Evolutionary conservation across 768 basidiomycete species (phyloP), one percentile per base, ranked within the genome.

Genomic region (Dictyophora rubrovolvata): DNA sequence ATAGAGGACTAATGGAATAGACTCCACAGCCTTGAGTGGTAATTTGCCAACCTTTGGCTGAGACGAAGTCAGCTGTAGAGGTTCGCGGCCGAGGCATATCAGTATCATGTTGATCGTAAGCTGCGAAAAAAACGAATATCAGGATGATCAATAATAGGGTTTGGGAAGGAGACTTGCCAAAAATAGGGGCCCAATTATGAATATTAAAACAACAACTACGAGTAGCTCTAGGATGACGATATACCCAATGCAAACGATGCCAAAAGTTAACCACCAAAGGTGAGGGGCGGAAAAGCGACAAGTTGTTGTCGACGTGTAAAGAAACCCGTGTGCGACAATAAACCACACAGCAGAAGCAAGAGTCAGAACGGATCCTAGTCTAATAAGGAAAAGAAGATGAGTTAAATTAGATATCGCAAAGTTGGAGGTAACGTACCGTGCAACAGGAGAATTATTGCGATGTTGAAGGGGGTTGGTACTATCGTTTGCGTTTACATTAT

Each of bases 241-340:
- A 66, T 92, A 93, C 74, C 87, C 83, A 47, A 87, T 81, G 70
- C 86, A 84, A 14, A 92, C 72, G 64, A 92, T 84, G 36, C 81
- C 85, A 68, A 93, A 90, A 20, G 80, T 82, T 50, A 91, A 79
- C 87, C 88, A 93, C 89, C 89, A 93, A 35, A 92, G 72, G 63
- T 90, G 86, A 8, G 90, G 90, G 12, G 89, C 80, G 0, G 85
- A 74, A 59, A 75, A 71, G 18, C 90, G 84, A 60, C 90, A 93
- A 16, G 83, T 80, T 62, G 83, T 75, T 28, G 88, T 73, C 8
- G 89, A 86, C 16, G 86, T 86, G 65, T 90, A 92, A 61, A 83
- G 79, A 56, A 92, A 73, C 28, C 90, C 83, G 66, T 93, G 86
- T 11, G 89, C 87, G 17, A 83, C 85, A 23, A 92, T 69, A 65